Conservation (phyloP, 2,329 filamentous ascomycete genomes). For the Bipolaris bicolor region DNA sequence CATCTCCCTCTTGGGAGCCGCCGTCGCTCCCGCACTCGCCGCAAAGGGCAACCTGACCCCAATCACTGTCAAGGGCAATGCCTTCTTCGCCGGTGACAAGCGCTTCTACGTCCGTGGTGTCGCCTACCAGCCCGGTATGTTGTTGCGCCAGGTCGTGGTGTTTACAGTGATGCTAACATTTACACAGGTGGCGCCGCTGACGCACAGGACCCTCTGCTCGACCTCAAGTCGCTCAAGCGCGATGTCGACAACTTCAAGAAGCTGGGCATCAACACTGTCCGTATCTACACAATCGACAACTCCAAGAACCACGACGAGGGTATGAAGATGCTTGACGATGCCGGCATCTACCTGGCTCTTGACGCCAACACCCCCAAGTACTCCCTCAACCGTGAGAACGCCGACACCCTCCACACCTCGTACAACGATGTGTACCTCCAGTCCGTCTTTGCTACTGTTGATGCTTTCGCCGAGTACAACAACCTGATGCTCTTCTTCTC, state of each 20-base stretch:
- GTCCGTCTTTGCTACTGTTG: conserved; percentile 78
- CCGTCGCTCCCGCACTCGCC: conserved; percentile 36
- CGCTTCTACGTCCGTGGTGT: conserved; percentile 67
- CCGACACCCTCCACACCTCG: conserved; percentile 61
- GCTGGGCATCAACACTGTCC: conserved; percentile 86
- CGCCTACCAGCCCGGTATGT: conserved; percentile 69
- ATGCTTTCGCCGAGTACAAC: conserved; percentile 79
- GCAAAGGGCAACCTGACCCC: conserved; percentile 54
- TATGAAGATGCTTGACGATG: conserved; percentile 80
- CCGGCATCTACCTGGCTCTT: conserved; percentile 88
- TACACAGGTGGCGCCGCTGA: conserved; percentile 49
- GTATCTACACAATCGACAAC: conserved; percentile 93
- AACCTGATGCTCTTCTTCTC: conserved; percentile 87
- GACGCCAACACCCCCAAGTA: conserved; percentile 89
- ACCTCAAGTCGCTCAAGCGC: conserved; percentile 70
- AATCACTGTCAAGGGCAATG: conserved; percentile 66
- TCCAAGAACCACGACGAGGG: conserved; percentile 79
- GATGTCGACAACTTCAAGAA: conserved; percentile 83
- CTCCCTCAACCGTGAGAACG: conserved; percentile 79
- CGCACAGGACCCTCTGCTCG: conserved; percentile 73
- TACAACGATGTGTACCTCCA: conserved; percentile 90
- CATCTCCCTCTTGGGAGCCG: conserved; percentile 36
- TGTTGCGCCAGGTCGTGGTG: conserved; percentile 49
- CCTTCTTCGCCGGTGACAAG: conserved; percentile 66
- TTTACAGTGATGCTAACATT: conserved; percentile 15